Conservation (phyloP, 192 early-diverging fungal species). For the Phycomyces blakesleeanus region DNA sequence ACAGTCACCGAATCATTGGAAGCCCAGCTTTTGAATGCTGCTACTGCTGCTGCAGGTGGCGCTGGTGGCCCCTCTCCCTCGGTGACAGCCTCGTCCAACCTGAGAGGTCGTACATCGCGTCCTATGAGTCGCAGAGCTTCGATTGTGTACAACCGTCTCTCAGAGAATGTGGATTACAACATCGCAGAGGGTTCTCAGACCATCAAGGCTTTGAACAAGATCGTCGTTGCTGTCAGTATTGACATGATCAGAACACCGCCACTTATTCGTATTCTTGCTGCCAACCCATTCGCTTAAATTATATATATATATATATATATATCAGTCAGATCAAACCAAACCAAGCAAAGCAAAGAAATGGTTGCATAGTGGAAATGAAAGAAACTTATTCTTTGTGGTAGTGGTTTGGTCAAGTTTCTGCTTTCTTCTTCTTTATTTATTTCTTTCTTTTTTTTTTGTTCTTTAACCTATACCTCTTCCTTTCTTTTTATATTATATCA, state of each 20-base stretch:
- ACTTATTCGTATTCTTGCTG: slow-evolving; percentile 48
- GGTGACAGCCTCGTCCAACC: slow-evolving; percentile 1
- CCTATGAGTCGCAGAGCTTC: slow-evolving; percentile 21
- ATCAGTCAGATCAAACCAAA: no score
- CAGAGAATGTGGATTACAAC: slow-evolving; percentile 22
- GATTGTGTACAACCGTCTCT: slow-evolving; percentile 14
- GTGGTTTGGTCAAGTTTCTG: no score
- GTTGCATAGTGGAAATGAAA: no score
- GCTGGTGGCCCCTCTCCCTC: not conserved
- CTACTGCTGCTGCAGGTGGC: not conserved
- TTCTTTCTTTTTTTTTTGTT: not conserved
- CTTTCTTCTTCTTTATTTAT: no score
- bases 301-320: no score
- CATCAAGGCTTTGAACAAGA: slow-evolving; percentile 39
- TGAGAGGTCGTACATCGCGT: slow-evolving; percentile 7
- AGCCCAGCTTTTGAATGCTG: no score
- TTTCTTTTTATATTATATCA: not conserved
- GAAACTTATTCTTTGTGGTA: no score
- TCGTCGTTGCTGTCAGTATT: slow-evolving; percentile 44
- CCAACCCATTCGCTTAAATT: slow-evolving; percentile 42
- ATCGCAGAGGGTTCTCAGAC: slow-evolving; percentile 37
- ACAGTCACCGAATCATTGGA: not conserved
- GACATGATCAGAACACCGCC: slow-evolving; percentile 50
- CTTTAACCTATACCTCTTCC: no score
- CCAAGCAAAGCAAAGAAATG: no score